phyloP scores from a whole-genome alignment of 139 green algal genomes.

The Mesostigma viride region DNA sequence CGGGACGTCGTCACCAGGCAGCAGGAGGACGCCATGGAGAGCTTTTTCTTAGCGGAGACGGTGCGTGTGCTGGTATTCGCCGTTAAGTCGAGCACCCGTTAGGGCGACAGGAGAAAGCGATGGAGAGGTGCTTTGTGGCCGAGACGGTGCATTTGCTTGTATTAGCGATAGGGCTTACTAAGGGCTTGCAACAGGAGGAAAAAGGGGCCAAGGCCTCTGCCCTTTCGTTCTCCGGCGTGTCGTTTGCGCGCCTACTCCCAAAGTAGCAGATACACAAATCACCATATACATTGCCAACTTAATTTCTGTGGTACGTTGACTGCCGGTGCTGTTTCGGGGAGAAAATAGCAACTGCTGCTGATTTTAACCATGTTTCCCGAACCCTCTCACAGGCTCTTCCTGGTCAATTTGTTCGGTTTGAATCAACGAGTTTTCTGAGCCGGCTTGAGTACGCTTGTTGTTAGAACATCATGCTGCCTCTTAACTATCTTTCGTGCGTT shows the following conservation, averaged over 20 bases:
- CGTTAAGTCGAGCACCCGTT: neutral
- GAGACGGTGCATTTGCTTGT: neutral
- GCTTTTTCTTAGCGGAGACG: conserved; percentile 85
- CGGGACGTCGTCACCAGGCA: conserved; percentile 29
- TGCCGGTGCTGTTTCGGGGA: too few species aligned
- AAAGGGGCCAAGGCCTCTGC: neutral
- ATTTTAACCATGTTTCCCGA: neutral
- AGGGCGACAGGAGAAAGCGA: neutral
- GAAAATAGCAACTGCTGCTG: neutral
- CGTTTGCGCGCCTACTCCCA: too few species aligned
- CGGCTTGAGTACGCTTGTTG: neutral
- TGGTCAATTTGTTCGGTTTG: neutral
- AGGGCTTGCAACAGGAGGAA: neutral
- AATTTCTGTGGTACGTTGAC: too few species aligned
- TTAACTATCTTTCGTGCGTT: neutral
- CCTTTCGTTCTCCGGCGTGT: neutral
- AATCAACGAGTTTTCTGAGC: neutral
- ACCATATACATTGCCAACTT: too few species aligned
- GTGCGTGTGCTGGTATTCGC: conserved; percentile 4
- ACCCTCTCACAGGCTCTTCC: neutral
- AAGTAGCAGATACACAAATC: too few species aligned
- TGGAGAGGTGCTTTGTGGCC: neutral
- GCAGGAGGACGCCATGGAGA: conserved; percentile 75
- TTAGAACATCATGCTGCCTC: neutral
- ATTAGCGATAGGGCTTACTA: neutral